A percentile compares a stretch with the other conserved stretches of the same genome.
Evolutionary conservation across 441 rosid genomes (phyloP).

Genomic region (Syzygium malaccense): DNA sequence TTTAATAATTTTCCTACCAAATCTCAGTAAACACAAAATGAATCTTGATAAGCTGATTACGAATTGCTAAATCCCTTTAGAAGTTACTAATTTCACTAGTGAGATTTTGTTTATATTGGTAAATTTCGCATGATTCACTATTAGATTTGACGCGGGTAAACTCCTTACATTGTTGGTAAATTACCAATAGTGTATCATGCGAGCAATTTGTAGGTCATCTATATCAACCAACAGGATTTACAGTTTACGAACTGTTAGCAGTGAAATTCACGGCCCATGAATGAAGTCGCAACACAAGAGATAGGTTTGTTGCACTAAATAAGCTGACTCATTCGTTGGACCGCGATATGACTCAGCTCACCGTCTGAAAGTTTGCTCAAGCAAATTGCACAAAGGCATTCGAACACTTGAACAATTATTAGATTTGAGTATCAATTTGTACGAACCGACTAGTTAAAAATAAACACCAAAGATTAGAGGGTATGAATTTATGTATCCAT

Average conservation of each 20-base stretch:
- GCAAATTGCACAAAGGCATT: neutral
- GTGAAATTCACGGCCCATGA: neutral
- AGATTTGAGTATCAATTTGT: neutral
- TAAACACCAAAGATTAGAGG: neutral
- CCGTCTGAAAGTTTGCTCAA: neutral
- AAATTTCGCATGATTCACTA: neutral
- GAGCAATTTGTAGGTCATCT: neutral
- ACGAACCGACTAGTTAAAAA: neutral
- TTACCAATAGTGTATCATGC: neutral
- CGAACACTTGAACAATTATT: neutral
- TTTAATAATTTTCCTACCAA: neutral
- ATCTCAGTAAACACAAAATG: neutral
- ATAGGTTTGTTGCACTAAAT: neutral
- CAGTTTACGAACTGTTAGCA: neutral
- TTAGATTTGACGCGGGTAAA: neutral
- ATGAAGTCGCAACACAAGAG: neutral
- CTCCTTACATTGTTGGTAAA: neutral
- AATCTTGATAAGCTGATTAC: neutral
- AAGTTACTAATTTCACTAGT: neutral
- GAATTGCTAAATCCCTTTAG: neutral
- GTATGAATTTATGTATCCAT: neutral
- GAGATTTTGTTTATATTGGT: neutral
- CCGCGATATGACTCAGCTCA: neutral
- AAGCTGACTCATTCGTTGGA: neutral
- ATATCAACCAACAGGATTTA: neutral